These are phyloP conservation scores for Aspergillus sp. DNA, from an alignment of 2,329 filamentous ascomycete species.

Conservation along the genomic window DNA sequence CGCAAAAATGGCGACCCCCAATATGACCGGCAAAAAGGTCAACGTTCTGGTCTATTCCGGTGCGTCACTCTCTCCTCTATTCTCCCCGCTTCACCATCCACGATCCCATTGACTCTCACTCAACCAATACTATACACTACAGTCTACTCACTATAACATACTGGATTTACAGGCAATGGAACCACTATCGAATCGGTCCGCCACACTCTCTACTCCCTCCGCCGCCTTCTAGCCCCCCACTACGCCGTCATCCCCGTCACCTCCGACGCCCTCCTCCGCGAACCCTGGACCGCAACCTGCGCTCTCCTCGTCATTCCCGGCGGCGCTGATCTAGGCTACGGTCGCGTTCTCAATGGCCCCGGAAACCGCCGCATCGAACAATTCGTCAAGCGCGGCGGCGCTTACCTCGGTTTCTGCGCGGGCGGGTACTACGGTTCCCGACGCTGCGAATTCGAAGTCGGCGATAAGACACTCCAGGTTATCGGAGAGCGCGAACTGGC, in stretches of 20 bases:
- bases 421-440: conserved; percentile 86
- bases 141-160: too few relatives aligned
- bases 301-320: conserved; percentile 89
- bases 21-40: conserved; percentile 65
- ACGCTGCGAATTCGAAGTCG: conserved; percentile 88
- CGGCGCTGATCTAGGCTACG: conserved; percentile 91
- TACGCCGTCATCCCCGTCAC: conserved; percentile 90
- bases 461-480: conserved; percentile 78
- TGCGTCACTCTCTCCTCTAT: conserved; percentile 43
- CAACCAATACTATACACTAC: background rate
- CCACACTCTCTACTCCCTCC: conserved; percentile 84
- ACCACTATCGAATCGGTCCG: conserved; percentile 85
- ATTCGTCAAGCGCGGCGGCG: conserved; percentile 81
- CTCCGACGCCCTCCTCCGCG: conserved; percentile 76
- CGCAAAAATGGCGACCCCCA: conserved; percentile 30
- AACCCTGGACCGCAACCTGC: conserved; percentile 87
- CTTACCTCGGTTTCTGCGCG: conserved; percentile 89
- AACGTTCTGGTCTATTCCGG: conserved; percentile 94
- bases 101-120: background rate
- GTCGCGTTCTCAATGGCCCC: conserved; percentile 79
- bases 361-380: conserved; percentile 83
- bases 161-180: conserved; percentile 66
- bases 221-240: conserved; percentile 80
- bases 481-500: conserved; percentile 79
- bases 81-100: conserved; percentile 17